Percentiles rank a stretch among this genome's conserved stretches.
These are phyloP conservation scores for Paramyrothecium sp. DNA, from an alignment of 2,329 filamentous ascomycete genomes.

Conservation along the genomic window DNA sequence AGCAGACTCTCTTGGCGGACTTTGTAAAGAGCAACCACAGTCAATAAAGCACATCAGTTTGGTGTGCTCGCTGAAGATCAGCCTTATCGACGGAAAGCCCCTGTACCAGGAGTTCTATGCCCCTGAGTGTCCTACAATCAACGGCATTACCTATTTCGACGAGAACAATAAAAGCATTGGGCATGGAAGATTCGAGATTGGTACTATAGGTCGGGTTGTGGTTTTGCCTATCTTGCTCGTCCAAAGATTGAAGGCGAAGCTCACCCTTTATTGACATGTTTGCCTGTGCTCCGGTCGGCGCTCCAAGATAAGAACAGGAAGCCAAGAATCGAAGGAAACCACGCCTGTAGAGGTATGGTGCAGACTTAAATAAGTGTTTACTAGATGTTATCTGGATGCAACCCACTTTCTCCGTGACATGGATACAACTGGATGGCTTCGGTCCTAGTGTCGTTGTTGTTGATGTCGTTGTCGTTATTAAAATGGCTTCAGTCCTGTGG, in stretches of 20 bases:
- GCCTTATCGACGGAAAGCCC: background rate
- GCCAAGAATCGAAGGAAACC: background rate
- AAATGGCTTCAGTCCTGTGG: no score
- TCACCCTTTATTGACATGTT: background rate
- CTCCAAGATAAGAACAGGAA: background rate
- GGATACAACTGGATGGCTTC: background rate
- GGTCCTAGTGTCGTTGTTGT: no score
- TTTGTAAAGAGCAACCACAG: background rate
- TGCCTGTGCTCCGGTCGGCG: background rate
- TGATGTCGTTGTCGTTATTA: no score
- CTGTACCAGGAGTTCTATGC: background rate
- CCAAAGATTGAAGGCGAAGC: background rate
- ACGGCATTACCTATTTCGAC: background rate
- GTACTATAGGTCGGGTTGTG: background rate
- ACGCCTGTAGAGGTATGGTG: background rate
- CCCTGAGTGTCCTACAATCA: background rate
- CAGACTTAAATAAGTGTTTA: background rate
- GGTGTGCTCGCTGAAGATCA: background rate
- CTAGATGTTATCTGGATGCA: background rate
- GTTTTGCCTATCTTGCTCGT: background rate
- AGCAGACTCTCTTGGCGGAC: background rate
- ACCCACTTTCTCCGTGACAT: no score
- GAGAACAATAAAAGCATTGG: background rate
- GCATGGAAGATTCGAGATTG: background rate
- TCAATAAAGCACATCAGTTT: background rate